Base-by-base conservation (phyloP, 208 protist species). In the Leishmania amazonensis region DNA sequence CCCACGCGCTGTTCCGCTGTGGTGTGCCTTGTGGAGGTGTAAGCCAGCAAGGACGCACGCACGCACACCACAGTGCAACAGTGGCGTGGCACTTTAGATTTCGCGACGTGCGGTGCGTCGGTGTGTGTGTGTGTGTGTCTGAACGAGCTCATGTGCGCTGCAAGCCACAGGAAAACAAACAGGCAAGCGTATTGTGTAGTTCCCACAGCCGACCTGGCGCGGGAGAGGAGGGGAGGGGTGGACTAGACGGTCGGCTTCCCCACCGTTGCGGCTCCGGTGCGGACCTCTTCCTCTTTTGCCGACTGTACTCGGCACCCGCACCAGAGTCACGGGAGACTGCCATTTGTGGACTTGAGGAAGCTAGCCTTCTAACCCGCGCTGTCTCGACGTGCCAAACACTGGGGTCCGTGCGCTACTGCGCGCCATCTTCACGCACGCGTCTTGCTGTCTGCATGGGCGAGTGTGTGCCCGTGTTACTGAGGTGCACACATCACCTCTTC, bases 71-170 rank as follows among this genome's bases (percentile, higher is more conserved):
- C 38, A 24, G 65, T 31, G 65, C 5, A 35, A 47, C 24, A 15
- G 40, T 6, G 68, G 21, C 9, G 42, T 42, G 68, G 38, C 42
- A 6, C 45, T 73, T 73, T 73, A 73, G 68, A 73, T 73, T 73
- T 51, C 3, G 28, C 68, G 40, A 35, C 45, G 42, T 51, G 24
- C 58, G 17, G 31, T 19, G 60, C 60, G 42, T 57, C 38, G 47
- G 31, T 72, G 0, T 79, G 31, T 60, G 15, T 67, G 7, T 79
- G 64, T 72, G 31, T 72, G 64, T 79, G 17, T 31, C 38, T 72
- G 11, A 5, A 28, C 19, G 19, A 72, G 1, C 40, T 24, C 35
- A 24, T 15, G 21, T 47, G 67, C 24, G 38, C 67, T 24, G 13
- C 67, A 31, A 15, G 60, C 60, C 3, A 47, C 31, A 60, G 13